Evolutionary conservation across 2,329 filamentous ascomycete genomes (phyloP).

Genomic region (Pyricularia pennisetigena): DNA sequence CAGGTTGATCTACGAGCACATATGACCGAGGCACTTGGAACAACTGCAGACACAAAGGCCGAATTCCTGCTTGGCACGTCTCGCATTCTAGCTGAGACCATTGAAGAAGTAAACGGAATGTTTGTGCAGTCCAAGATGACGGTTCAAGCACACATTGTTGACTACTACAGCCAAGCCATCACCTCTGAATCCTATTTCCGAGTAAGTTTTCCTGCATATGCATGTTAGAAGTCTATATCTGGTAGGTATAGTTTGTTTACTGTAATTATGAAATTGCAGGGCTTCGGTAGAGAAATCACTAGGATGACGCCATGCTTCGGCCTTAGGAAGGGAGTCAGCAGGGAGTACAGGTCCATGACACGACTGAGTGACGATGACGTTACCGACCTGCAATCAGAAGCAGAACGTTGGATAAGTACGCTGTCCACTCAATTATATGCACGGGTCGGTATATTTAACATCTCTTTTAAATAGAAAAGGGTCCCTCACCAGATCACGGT

Average conservation of each 20-base stretch:
- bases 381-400: background rate
- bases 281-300: background rate
- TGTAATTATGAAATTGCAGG: background rate
- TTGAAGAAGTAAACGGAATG: background rate
- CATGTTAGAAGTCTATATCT: background rate
- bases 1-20: background rate
- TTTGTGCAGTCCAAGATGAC: background rate
- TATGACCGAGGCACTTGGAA: background rate
- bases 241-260: background rate
- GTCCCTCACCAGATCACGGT: background rate
- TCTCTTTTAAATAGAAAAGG: background rate
- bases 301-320: background rate
- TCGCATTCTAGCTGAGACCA: background rate
- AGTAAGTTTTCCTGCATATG: background rate
- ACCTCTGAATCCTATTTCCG: background rate
- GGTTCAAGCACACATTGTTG: background rate
- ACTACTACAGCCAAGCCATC: background rate
- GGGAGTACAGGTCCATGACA: background rate
- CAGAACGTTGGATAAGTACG: background rate
- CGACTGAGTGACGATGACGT: background rate
- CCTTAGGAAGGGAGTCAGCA: background rate
- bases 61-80: background rate
- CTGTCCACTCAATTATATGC: too few relatives aligned
- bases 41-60: too few relatives aligned
- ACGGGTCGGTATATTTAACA: background rate